Conservation (phyloP, 164 flowering plant species). For the Amborella trichopoda region DNA sequence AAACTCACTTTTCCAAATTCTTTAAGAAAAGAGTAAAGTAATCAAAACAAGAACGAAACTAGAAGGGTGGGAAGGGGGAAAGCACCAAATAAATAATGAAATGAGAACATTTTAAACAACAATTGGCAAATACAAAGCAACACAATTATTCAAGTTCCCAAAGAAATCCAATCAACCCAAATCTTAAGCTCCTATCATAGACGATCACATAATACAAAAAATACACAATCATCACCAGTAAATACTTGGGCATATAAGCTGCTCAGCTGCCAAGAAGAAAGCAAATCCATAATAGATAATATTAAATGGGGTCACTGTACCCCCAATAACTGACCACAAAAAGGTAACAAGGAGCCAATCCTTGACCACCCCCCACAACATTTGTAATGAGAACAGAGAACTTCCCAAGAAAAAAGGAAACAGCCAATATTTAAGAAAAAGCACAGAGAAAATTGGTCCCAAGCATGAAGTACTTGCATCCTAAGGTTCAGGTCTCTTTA, state of each 20-base stretch:
- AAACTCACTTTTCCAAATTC: too few species aligned
- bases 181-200: too few species aligned
- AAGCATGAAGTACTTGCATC: slow-evolving; percentile 19
- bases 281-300: slow-evolving; percentile 33
- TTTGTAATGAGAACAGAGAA: slow-evolving; percentile 35
- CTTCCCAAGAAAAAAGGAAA: slow-evolving; percentile 31
- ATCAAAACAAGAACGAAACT: neutral
- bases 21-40: neutral
- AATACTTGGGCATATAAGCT: too few species aligned
- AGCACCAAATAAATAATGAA: neutral
- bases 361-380: slow-evolving; percentile 39
- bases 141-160: too few species aligned
- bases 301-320: slow-evolving; percentile 28
- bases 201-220: too few species aligned
- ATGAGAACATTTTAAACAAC: too few species aligned
- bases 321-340: slow-evolving; percentile 38
- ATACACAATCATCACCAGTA: too few species aligned
- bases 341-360: slow-evolving; percentile 37
- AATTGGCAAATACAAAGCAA: too few species aligned
- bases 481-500: slow-evolving; percentile 18
- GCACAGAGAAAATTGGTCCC: slow-evolving; percentile 35
- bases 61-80: neutral
- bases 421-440: slow-evolving; percentile 28
- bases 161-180: too few species aligned
- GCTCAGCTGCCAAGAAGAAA: too few species aligned